Base-by-base conservation (phyloP, 2,329 filamentous ascomycete species). In the Aspergillus sp. region DNA sequence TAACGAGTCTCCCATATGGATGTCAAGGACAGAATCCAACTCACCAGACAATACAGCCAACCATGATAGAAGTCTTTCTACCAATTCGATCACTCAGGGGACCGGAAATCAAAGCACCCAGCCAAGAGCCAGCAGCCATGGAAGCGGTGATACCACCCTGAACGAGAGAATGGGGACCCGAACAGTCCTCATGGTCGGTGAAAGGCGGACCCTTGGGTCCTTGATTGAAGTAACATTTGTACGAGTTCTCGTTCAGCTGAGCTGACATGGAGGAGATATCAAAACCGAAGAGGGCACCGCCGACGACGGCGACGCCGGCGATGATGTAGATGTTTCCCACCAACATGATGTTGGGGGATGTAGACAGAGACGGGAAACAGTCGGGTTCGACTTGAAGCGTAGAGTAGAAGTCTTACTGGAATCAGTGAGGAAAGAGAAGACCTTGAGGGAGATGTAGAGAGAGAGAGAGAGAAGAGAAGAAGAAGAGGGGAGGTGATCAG, bases 41-140 rank as follows among this genome's bases (percentile, higher is more conserved):
- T 52, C 59, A 73, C 77, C 77, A 80, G 61, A 79, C 73, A 17
- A 76, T 67, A 49, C 72, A 71, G 19, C 77, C 79, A 45, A 79
- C 65, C 67, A 79, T 76, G 57, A 82, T 80, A 4, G 79, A 67
- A 5, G 62, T 69, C 61, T 79, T 79, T 30, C 81, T 77, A 49
- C 81, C 81, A 26, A 82, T 66, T 32, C 67, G 73, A 62, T 86
- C 83, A 2, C 81, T 79, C 36, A 85, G 61, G 59, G 76, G 79
- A 67, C 69, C 69, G n/a, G 82, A 84, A 44, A 73, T 59, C 41
- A 85, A 66, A 51, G 82, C 80, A 51, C 81, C 87, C 30, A 86
- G 69, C 53, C 87, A 82, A 1, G 85, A 88, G n/a, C 87, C 87
- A 41, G 82, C 86, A 6, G 86, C 83, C 86, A 90, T 89, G 3